phyloP scores from a whole-genome alignment of 1,284 basidiomycete genomes.

The Puccinia horiana region DNA sequence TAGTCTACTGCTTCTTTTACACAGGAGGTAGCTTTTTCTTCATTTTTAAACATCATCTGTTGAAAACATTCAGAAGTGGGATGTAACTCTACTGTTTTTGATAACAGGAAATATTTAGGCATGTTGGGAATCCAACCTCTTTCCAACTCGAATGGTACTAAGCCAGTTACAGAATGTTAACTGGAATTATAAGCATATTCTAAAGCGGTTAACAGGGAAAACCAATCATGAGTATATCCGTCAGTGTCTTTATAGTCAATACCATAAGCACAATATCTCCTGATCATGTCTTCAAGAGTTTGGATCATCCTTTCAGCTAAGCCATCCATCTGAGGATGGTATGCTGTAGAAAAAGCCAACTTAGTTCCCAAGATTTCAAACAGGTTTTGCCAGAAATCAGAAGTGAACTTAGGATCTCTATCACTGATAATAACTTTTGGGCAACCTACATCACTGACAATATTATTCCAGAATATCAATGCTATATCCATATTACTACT shows the following conservation, averaged over 20 bases:
- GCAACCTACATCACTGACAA: too few species aligned
- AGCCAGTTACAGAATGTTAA: background rate
- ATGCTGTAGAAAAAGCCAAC: conserved; percentile 12
- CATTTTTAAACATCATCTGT: background rate
- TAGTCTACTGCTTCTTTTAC: too few species aligned
- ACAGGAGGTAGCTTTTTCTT: background rate
- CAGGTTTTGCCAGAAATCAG: too few species aligned
- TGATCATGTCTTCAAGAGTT: conserved; percentile 17
- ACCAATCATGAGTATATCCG: conserved; percentile 20
- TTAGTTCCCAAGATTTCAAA: conserved; percentile 4
- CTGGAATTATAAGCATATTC: conserved; percentile 21
- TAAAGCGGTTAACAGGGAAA: conserved; percentile 15
- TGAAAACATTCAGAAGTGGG: background rate
- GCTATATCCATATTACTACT: background rate
- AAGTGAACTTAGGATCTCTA: too few species aligned
- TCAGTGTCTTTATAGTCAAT: background rate
- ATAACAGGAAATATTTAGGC: background rate
- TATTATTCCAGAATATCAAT: background rate
- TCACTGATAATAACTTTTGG: too few species aligned
- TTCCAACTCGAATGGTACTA: too few species aligned
- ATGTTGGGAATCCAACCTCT: too few species aligned
- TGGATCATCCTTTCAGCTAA: conserved; percentile 37
- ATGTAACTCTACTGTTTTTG: background rate
- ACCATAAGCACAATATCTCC: conserved; percentile 3
- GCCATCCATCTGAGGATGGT: conserved; percentile 28